Evolutionary conservation across 2,329 filamentous ascomycete species (phyloP).

Genomic region (Hypoxylon sp.): DNA sequence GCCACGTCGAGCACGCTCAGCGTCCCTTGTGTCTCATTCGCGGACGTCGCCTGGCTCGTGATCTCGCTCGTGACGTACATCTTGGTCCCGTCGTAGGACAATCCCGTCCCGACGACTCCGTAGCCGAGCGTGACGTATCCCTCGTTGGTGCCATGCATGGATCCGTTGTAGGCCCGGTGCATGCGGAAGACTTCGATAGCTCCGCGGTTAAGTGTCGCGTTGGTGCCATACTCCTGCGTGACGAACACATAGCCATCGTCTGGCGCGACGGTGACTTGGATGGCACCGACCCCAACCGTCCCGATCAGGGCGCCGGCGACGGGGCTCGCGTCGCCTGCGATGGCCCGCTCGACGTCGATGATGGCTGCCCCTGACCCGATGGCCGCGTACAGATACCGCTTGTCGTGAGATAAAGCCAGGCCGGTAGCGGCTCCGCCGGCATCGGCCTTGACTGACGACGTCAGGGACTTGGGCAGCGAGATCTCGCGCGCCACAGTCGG

Average conservation of each 20-base stretch:
- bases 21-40: not conserved
- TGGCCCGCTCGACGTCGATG: constrained; percentile 1
- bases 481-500: constrained; percentile 1
- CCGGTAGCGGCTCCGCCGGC: not conserved
- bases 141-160: not conserved
- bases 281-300: not conserved
- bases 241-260: not conserved
- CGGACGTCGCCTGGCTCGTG: not conserved
- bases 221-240: constrained; percentile 4
- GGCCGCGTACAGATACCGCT: constrained; percentile 2
- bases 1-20: constrained; percentile 3
- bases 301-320: not conserved
- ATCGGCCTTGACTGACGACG: not conserved
- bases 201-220: not conserved
- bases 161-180: constrained; percentile 2
- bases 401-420: not conserved
- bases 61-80: constrained; percentile 2
- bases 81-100: not conserved
- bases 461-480: not conserved
- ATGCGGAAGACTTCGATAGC: constrained; percentile 3
- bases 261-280: not conserved
- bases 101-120: not conserved
- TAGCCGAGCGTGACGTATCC: not conserved
- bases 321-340: not conserved
- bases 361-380: constrained; percentile 1